Conservation (phyloP, 192 early-diverging fungal genomes). For the Phlyctochytrium arcticum region DNA sequence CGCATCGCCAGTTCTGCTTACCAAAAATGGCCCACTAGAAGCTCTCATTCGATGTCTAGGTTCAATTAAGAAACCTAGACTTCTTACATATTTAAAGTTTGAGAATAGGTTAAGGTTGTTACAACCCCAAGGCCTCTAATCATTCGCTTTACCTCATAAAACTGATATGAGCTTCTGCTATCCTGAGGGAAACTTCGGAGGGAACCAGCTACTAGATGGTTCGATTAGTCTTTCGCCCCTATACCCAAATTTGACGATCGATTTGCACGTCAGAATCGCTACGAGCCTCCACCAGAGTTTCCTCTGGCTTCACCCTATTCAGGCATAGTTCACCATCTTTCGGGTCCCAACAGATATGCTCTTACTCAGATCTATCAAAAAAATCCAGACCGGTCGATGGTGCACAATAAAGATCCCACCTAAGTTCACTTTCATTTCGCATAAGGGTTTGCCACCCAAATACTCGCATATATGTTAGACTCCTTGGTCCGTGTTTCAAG, state of each 20-base stretch:
- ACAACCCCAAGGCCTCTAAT: conserved; percentile 75
- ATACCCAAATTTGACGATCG: conserved; percentile 77
- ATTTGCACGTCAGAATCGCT: conserved; percentile 75
- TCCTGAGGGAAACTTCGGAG: conserved; percentile 80
- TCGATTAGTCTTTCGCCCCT: conserved; percentile 81
- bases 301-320: conserved; percentile 76
- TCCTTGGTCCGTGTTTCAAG: conserved; percentile 83
- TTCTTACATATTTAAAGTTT: conserved; percentile 83
- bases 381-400: conserved; percentile 29
- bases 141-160: conserved; percentile 82
- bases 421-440: conserved; percentile 33
- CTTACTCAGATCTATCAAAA: conserved; percentile 40
- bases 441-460: conserved; percentile 58
- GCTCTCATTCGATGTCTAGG: conserved; percentile 66
- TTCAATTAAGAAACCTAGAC: conserved; percentile 67
- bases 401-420: conserved; percentile 29
- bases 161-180: conserved; percentile 72
- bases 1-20: conserved; percentile 86
- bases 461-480: conserved; percentile 76
- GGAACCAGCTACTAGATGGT: conserved; percentile 81
- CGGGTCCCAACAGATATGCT: conserved; percentile 74
- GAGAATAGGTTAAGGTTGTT: conserved; percentile 77
- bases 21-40: conserved; percentile 88
- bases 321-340: conserved; percentile 82
- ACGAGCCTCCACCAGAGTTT: conserved; percentile 75